These are phyloP conservation scores for Diaporthe ilicicola DNA, from an alignment of 2,329 filamentous ascomycete species.

Conservation along the genomic window DNA sequence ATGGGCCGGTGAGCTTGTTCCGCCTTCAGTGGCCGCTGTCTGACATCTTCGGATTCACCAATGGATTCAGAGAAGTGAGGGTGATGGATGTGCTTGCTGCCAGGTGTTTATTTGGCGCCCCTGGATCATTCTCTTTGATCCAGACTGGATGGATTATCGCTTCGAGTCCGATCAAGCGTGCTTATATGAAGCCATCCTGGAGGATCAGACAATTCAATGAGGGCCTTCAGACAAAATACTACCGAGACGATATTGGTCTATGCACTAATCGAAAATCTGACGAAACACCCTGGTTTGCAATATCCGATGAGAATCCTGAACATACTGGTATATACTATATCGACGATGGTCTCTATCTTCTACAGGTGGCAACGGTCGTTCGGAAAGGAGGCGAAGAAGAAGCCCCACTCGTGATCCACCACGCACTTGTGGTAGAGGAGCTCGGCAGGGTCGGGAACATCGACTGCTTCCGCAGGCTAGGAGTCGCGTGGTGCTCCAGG, in stretches of 20 bases:
- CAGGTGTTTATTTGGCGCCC: background rate
- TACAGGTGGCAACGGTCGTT: background rate
- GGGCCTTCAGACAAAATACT: fast-evolving
- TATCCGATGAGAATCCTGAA: background rate
- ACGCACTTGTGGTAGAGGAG: background rate
- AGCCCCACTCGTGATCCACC: background rate
- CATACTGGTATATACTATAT: background rate
- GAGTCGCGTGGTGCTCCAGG: background rate
- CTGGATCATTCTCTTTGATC: background rate
- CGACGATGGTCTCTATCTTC: background rate
- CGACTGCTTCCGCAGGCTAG: background rate
- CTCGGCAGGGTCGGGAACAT: background rate
- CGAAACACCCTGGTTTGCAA: background rate
- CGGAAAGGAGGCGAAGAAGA: background rate
- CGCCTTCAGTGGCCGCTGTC: background rate
- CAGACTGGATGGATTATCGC: background rate
- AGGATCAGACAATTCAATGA: fast-evolving
- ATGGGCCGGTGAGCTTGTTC: background rate
- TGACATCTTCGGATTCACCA: fast-evolving
- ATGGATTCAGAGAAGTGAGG: background rate
- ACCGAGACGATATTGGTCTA: fast-evolving
- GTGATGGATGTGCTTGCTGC: background rate
- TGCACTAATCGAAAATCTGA: background rate
- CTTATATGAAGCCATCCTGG: background rate
- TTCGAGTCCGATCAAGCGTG: background rate